phyloP scores from a whole-genome alignment of 768 basidiomycete species.

The Auricularia cornea region DNA sequence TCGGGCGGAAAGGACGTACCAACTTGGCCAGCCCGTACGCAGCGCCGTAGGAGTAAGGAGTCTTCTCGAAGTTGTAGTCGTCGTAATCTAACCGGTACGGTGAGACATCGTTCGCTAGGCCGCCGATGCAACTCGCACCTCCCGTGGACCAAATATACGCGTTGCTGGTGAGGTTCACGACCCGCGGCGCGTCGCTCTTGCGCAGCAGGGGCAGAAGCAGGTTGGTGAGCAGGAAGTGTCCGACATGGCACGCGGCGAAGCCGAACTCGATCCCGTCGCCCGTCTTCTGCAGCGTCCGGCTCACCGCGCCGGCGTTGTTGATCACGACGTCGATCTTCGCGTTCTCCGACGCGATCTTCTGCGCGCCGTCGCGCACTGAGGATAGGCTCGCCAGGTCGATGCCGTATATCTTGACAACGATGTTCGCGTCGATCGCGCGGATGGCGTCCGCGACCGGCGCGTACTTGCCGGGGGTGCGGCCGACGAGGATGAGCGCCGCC shows the following conservation, averaged over 20 bases:
- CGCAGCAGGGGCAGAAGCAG: not conserved
- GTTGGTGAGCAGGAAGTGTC: not conserved
- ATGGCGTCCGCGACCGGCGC: not conserved
- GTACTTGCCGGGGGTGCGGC: not conserved
- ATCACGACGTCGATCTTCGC: not conserved
- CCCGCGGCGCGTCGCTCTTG: not conserved
- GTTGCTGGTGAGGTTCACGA: not conserved
- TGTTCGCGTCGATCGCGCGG: not conserved
- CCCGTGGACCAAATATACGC: not conserved
- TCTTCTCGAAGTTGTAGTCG: not conserved
- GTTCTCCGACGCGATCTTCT: not conserved
- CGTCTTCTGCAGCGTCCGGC: not conserved
- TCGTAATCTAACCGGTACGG: not conserved
- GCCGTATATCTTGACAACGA: not conserved
- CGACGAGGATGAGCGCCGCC: not conserved
- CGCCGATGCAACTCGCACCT: not conserved
- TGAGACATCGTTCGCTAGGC: too few species aligned
- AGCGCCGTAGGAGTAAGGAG: not conserved
- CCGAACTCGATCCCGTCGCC: not conserved
- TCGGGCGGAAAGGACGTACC: not conserved
- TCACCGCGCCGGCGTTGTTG: not conserved
- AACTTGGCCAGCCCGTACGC: not conserved
- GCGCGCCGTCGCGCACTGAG: not conserved
- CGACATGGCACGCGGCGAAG: not conserved
- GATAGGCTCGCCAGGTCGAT: not conserved